A percentile compares a stretch with the other conserved stretches of the same genome.
Conservation (phyloP, 345 rosid genomes). For the Syzygium jambos region DNA sequence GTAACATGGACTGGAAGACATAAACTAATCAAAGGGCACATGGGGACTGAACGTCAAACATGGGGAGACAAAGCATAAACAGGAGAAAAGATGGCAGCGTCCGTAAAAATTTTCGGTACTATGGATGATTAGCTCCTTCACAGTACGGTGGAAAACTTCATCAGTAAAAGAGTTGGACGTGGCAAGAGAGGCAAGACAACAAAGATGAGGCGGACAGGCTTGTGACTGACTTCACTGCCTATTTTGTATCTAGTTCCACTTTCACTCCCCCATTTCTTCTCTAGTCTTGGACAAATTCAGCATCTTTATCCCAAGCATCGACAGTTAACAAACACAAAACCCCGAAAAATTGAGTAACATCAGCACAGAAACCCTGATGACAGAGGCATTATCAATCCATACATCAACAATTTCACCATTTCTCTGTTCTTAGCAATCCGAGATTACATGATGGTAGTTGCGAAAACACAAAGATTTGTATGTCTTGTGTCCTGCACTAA, state of each 20-base stretch:
- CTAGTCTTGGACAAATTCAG: not conserved
- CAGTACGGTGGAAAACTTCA: not conserved
- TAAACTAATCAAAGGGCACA: constrained; percentile 22
- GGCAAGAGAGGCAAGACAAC: not conserved
- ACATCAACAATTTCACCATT: not conserved
- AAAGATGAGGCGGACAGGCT: not conserved
- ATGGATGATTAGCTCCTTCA: not conserved
- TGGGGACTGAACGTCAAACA: constrained; percentile 26
- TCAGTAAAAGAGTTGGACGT: not conserved
- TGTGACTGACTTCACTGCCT: not conserved
- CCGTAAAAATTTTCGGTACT: not conserved
- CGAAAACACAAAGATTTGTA: not conserved
- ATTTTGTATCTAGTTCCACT: not conserved
- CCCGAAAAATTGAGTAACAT: not conserved
- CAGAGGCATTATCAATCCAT: not conserved
- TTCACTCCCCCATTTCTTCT: not conserved
- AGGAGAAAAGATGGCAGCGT: not conserved
- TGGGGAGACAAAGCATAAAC: not conserved
- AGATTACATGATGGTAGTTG: not conserved
- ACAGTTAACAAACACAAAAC: not conserved
- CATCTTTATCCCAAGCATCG: not conserved
- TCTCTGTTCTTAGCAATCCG: not conserved
- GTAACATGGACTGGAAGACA: constrained; percentile 20
- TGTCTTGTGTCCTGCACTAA: not conserved
- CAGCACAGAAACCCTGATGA: not conserved